These are phyloP conservation scores for Curvularia eragrostidis DNA, from an alignment of 2,329 filamentous ascomycete species.

Conservation along the genomic window DNA sequence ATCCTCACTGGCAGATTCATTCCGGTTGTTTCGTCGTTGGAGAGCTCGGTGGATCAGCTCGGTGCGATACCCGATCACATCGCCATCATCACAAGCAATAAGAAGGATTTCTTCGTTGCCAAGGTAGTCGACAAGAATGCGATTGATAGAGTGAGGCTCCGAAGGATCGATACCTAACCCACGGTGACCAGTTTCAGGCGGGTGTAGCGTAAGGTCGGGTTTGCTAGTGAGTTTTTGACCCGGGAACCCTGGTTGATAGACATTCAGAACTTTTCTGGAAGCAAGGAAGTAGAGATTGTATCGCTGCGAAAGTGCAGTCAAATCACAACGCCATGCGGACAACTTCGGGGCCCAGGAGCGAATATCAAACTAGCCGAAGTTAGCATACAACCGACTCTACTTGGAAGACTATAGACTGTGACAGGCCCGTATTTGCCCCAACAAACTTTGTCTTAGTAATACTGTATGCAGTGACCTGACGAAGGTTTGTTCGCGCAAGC, in stretches of 20 bases:
- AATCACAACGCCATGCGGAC: slow-evolving; percentile 52
- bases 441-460: no score
- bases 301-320: slow-evolving; percentile 55
- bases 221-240: slow-evolving; percentile 47
- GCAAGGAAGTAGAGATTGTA: slow-evolving; percentile 60
- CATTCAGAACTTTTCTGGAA: slow-evolving; percentile 48
- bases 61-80: slow-evolving; percentile 54
- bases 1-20: slow-evolving; percentile 50
- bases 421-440: no score
- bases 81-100: slow-evolving; percentile 64
- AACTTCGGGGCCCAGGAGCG: slow-evolving; percentile 25
- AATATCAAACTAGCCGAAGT: slow-evolving; percentile 22
- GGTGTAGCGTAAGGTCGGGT: slow-evolving; percentile 50
- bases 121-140: slow-evolving; percentile 53
- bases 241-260: slow-evolving; percentile 55
- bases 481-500: no score
- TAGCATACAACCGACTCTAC: slow-evolving; percentile 1
- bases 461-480: no score
- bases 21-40: slow-evolving; percentile 13
- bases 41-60: slow-evolving; percentile 37
- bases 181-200: slow-evolving; percentile 43
- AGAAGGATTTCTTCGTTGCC: slow-evolving; percentile 58
- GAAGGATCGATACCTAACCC: slow-evolving; percentile 41
- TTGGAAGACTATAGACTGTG: background rate
- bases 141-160: slow-evolving; percentile 55